A percentile compares a stretch with the other conserved stretches of the same genome.
Conservation (phyloP, 352 stramenopile species). For the Aphanomyces invadans region DNA sequence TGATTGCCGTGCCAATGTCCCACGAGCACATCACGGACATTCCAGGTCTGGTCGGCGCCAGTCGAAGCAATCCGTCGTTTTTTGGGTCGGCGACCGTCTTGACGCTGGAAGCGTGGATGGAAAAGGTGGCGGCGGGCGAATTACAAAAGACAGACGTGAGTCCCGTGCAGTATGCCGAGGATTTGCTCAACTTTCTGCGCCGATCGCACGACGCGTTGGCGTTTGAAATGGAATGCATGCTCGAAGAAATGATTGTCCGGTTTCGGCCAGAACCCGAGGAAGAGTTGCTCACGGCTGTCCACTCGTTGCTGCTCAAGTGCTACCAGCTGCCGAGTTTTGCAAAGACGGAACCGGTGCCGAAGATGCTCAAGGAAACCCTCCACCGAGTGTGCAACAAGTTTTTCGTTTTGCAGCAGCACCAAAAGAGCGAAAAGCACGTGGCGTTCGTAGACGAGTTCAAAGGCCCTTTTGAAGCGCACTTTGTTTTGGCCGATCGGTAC, state of each 20-base stretch:
- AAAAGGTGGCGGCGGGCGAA: conserved; percentile 43
- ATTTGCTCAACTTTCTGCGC: conserved; percentile 93
- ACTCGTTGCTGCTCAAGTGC: conserved; percentile 92
- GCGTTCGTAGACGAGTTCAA: conserved; percentile 86
- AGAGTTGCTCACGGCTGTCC: conserved; percentile 94
- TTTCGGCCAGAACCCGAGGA: conserved; percentile 96
- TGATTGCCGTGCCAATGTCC: conserved; percentile 66
- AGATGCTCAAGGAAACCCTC: conserved; percentile 85
- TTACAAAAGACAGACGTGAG: conserved; percentile 60
- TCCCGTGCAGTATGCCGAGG: conserved; percentile 83
- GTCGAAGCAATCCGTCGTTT: conserved; percentile 45
- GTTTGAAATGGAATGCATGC: conserved; percentile 95
- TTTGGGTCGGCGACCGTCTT: conserved; percentile 68
- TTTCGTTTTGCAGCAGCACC: conserved; percentile 68
- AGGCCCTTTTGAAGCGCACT: conserved; percentile 76
- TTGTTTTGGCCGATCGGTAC: conserved; percentile 40
- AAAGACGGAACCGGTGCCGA: conserved; percentile 68
- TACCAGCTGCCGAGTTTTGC: conserved; percentile 80
- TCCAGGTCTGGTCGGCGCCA: conserved; percentile 59
- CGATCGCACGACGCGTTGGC: conserved; percentile 82
- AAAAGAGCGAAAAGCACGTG: conserved; percentile 84
- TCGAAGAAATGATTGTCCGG: conserved; percentile 98
- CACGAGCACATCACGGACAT: conserved; percentile 58
- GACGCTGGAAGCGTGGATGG: conserved; percentile 60
- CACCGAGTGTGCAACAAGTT: conserved; percentile 90